Evolutionary conservation across 2,329 filamentous ascomycete genomes (phyloP).

Genomic region (Apiospora aurea): DNA sequence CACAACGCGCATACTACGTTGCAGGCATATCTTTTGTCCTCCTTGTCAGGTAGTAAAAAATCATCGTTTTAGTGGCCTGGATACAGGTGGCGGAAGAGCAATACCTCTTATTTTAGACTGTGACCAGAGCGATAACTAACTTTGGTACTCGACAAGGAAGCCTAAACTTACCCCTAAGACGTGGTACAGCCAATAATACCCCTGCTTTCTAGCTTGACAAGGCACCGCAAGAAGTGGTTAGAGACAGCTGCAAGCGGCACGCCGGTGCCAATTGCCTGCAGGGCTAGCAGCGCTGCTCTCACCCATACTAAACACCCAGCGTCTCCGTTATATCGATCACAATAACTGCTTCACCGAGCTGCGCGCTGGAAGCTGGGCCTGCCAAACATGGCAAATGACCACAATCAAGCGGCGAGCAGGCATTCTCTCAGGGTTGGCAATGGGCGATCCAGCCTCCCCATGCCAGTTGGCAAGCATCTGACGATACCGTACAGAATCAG

Average conservation of each 20-base stretch:
- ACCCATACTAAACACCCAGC: neutral
- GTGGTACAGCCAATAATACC: no score
- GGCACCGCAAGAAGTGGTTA: neutral
- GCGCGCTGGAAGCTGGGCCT: neutral
- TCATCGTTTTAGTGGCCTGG: no score
- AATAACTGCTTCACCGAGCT: neutral
- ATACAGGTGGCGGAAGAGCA: no score
- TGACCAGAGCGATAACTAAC: no score
- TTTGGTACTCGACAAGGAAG: no score
- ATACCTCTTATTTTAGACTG: no score
- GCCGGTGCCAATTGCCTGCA: no score
- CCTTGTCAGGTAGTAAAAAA: no score
- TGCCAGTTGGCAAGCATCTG: neutral
- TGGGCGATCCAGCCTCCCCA: neutral
- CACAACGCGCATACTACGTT: no score
- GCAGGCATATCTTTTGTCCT: no score
- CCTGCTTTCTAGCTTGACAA: neutral
- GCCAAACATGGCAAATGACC: neutral
- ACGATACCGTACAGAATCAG: neutral
- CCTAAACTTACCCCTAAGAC: no score
- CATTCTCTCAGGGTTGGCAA: neutral
- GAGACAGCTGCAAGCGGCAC: no score
- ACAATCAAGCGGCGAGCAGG: neutral
- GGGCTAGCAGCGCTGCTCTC: neutral
- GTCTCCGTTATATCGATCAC: conserved; percentile 12